Evolutionary conservation across 768 basidiomycete species (phyloP), one percentile per base, ranked within the genome.

Genomic region (Trametes sanguinea): DNA sequence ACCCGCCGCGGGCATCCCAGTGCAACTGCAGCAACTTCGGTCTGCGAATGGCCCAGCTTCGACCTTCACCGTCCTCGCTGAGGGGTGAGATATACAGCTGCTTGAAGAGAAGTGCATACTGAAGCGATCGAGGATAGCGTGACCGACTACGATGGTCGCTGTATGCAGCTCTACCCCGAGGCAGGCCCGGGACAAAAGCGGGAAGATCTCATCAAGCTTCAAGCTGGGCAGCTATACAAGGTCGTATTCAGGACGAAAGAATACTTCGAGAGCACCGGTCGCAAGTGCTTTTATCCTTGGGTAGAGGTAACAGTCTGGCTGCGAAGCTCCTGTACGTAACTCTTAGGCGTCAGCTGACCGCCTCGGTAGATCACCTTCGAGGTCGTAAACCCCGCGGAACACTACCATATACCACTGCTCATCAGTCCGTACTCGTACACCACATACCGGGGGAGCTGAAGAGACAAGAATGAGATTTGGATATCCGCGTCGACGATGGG

Each of bases 351-450:
- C 27, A 6, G 42, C 32, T 45, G 29, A 40, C 69, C 29, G 57
- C 13, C 48, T 35, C 51, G 44, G 13, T 46, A 67, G 94, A 90
- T 97, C 65, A 82, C 85, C 1, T 97, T 97, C 74, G 77, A 79
- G 27, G 83, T 95, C 52, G 77, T 80, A 47, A 82, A 87, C 62
- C 87, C 92, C 6, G 73, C 82, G 54, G 90, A 95, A 68, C 94
- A 96, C 68, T 89, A 95, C 71, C 95, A 97, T 67, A 87, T 97
- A 54, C 95, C 95, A 0, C 78, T 97, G n/a, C 75, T 97, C 13
- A 88, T 96, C 69, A 95, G 92, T 72, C 94, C 94, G 4, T 94
- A 88, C 74, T 90, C 90, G 3, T 97, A 86, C 73, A 95, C 94
- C 13, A 95, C 95, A 6, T 97, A 96, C 72, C 80, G 93, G 64